Evolutionary conservation across 257 asterid species (phyloP).

Genomic region (Penstemon davidsonii): DNA sequence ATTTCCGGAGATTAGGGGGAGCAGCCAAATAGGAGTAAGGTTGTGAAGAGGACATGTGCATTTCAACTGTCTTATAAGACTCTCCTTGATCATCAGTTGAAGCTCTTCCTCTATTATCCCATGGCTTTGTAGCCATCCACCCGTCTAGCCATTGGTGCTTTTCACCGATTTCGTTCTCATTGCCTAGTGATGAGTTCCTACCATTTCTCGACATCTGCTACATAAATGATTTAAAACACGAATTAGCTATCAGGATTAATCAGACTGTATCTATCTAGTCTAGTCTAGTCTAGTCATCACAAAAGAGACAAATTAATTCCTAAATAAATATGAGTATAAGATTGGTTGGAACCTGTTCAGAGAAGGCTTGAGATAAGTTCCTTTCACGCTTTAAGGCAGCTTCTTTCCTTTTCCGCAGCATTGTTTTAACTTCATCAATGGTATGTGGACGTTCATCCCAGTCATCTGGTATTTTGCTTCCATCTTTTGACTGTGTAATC

Average conservation of each 20-base stretch:
- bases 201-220: slow-evolving; percentile 33
- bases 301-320: background rate
- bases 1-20: background rate
- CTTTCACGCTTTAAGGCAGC: slow-evolving; percentile 32
- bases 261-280: no score
- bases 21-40: slow-evolving; percentile 31
- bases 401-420: slow-evolving; percentile 32
- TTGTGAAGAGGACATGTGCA: slow-evolving; percentile 27
- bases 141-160: slow-evolving; percentile 33
- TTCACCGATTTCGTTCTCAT: slow-evolving; percentile 36
- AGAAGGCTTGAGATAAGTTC: slow-evolving; percentile 31
- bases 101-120: slow-evolving; percentile 40
- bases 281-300: background rate
- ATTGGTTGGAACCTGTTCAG: slow-evolving; percentile 36
- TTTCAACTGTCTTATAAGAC: slow-evolving; percentile 39
- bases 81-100: slow-evolving; percentile 34
- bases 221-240: background rate
- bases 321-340: background rate
- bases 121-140: slow-evolving; percentile 38
- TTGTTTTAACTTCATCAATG: slow-evolving; percentile 37
- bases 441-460: slow-evolving; percentile 42
- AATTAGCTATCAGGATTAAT: no score
- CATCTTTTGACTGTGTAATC: slow-evolving; percentile 32
- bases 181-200: slow-evolving; percentile 34
- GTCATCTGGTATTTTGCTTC: slow-evolving; percentile 37